Base-by-base conservation (phyloP, 2,329 filamentous ascomycete genomes). In the Claviceps sp. region DNA sequence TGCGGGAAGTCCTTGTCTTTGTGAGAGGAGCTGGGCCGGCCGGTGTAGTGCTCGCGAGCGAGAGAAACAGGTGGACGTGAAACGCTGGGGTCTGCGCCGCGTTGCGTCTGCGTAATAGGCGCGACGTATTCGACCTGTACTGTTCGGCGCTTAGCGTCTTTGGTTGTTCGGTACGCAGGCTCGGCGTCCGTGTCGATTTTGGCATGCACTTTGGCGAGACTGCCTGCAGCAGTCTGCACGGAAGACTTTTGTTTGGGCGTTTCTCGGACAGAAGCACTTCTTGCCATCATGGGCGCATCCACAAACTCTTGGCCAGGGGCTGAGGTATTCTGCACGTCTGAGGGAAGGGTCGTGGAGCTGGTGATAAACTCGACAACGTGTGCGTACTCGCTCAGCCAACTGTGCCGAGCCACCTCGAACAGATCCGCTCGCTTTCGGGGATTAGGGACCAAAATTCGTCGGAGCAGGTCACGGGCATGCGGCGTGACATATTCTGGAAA, bases 401-500 rank as follows among this genome's bases (percentile, higher is more conserved):
- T 98, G 70, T 98, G 93, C 50, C 93, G 82, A 47, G 93, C 93
- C 44, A 98, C 93, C 66, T 98, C 93, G 62, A 98, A 98, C 46
- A 98, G 72, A 65, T 98, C 93, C 48, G 93, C 93, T 64, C 93
- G 83, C 70, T 95, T 94, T 57, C 93, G 80, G 50, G 93, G 93
- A 66, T 97, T 93, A 5, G 93, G 91, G 0, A 98, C 93, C 44
- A 98, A 77, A 55, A 98, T 98, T 50, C 93, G 83, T 55, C 93
- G 84, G 47, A 98, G 74, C 0, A 98, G 78, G 67, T 98, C 93
- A 61, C 93, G 81, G 22, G 93, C 91, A 67, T 98, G 93, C 7
- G 93, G 93, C 7, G 93, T 95, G 59, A 98, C 93, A 65, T 97
- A 97, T 82, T 98, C 93, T 55, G 93, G 93, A 67, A 98, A 98